Percentiles rank a stretch among this genome's conserved stretches.
These are phyloP conservation scores for Xylaria multiplex DNA, from an alignment of 2,329 filamentous ascomycete genomes.

Conservation along the genomic window DNA sequence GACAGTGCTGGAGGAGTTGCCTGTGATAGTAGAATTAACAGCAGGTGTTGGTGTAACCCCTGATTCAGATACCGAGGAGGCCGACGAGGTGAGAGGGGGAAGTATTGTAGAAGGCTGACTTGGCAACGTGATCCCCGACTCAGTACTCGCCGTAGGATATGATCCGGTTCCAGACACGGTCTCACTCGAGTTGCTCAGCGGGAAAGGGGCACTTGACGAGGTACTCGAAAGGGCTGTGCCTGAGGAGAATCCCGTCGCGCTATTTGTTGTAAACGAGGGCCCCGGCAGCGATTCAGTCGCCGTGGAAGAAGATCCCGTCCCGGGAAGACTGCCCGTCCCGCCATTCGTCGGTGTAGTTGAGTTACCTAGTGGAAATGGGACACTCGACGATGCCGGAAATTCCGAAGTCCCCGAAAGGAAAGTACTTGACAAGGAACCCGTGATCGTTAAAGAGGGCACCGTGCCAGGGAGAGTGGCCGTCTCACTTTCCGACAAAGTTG, in stretches of 20 bases:
- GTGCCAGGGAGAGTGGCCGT: slow-evolving; percentile 19
- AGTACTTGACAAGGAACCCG: slow-evolving; percentile 6
- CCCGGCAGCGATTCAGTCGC: slow-evolving; percentile 1
- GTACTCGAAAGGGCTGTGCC: slow-evolving; percentile 1
- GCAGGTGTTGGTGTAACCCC: neutral
- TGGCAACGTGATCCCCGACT: slow-evolving; percentile 8
- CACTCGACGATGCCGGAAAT: slow-evolving; percentile 3
- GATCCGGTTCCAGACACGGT: slow-evolving; percentile 24
- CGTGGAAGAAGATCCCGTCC: slow-evolving; percentile 19
- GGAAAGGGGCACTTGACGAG: slow-evolving; percentile 24
- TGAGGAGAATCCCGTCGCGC: neutral
- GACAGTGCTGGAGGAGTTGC: slow-evolving; percentile 12
- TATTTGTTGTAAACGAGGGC: slow-evolving; percentile 7
- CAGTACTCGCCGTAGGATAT: slow-evolving; percentile 15
- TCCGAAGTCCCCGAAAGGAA: slow-evolving; percentile 2
- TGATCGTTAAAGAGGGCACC: slow-evolving; percentile 3
- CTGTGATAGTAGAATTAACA: neutral
- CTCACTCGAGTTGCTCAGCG: slow-evolving; percentile 29
- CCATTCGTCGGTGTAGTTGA: slow-evolving; percentile 19
- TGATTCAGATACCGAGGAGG: slow-evolving; percentile 7
- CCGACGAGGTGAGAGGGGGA: slow-evolving; percentile 13
- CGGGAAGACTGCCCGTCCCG: slow-evolving; percentile 18
- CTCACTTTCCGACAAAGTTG: slow-evolving; percentile 11
- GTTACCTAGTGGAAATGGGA: slow-evolving; percentile 28
- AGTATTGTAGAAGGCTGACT: slow-evolving; percentile 2